Base-by-base conservation (phyloP, 129 eudicot genomes). In the Apium graveolens region DNA sequence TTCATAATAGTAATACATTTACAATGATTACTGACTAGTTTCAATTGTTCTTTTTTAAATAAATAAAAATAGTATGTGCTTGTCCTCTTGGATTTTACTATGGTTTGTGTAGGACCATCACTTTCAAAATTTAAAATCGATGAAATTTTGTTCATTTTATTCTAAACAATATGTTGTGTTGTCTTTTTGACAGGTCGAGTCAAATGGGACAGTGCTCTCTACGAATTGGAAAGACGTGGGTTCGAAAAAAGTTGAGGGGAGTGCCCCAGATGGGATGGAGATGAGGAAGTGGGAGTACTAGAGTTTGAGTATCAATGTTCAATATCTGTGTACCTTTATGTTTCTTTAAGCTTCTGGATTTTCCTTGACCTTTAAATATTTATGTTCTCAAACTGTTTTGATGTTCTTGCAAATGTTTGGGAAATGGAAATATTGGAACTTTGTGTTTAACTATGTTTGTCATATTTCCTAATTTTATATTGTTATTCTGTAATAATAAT, bases 171-270 rank as follows among this genome's bases (percentile, higher is more conserved):
- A 5, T n/a, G 31, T 45, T 6, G 6, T 20, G 37, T 44, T 41
- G 18, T 3, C 32, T 24, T 20, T 38, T 41, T 73, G 7, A 44
- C 85, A 95, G 99, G 91, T 88, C 24, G 98, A 95, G 76, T 95
- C 98, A 11, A 88, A 90, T 48, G 98, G 98, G 74, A 95, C 98
- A 2, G 97, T 95, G 82, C 81, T 95, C 46, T 95, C 97, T 1
- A 95, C 97, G 31, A 92, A 95, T 82, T 95, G 98, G 98, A 88
- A 91, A 84, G 98, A 95, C 32, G 98, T 95, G 53, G 96, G 97
- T 27, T 51, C 91, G 2, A 95, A 95, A 86, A 90, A 86, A 82
- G 91, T 95, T 4, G 97, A 91, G 77, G 97, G 91, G 34, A 95
- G 87, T 74, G 85, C 98, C 39, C 98, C 98, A 0, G 97, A 92